Conservation (phyloP, 2,329 filamentous ascomycete species). For the Monilinia polystroma region DNA sequence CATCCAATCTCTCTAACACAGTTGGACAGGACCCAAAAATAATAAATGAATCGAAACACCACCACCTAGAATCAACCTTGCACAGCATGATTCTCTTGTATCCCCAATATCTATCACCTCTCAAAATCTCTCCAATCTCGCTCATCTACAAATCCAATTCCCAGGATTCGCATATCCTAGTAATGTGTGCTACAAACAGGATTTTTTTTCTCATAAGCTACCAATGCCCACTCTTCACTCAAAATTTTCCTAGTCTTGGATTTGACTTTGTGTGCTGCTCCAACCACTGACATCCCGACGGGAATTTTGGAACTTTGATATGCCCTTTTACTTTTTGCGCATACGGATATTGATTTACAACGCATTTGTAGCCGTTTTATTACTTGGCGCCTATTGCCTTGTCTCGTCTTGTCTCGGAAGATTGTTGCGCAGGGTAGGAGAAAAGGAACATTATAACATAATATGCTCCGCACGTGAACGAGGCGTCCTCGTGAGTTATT, state of each 20-base stretch:
- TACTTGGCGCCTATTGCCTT: not conserved
- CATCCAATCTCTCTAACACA: not conserved
- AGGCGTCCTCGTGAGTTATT: not conserved
- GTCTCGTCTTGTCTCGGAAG: slow-evolving; percentile 10
- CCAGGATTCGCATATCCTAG: not conserved
- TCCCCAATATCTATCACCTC: slow-evolving; percentile 11
- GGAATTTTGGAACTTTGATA: not conserved
- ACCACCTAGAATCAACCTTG: not conserved
- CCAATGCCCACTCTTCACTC: too few relatives aligned
- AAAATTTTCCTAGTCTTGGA: not conserved
- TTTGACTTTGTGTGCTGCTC: not conserved
- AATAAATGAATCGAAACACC: not conserved
- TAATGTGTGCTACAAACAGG: not conserved
- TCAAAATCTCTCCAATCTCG: slow-evolving; percentile 8
- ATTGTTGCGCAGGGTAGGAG: not conserved
- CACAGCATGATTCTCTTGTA: not conserved
- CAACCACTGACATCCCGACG: not conserved
- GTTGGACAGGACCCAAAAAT: not conserved
- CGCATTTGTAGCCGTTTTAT: not conserved
- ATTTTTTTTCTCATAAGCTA: not conserved
- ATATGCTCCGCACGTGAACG: not conserved
- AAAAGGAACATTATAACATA: not conserved
- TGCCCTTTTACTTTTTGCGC: not conserved
- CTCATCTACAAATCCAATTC: slow-evolving; percentile 6
- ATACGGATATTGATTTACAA: not conserved